phyloP scores from a whole-genome alignment of 768 basidiomycete species.

The Terana coerulea region DNA sequence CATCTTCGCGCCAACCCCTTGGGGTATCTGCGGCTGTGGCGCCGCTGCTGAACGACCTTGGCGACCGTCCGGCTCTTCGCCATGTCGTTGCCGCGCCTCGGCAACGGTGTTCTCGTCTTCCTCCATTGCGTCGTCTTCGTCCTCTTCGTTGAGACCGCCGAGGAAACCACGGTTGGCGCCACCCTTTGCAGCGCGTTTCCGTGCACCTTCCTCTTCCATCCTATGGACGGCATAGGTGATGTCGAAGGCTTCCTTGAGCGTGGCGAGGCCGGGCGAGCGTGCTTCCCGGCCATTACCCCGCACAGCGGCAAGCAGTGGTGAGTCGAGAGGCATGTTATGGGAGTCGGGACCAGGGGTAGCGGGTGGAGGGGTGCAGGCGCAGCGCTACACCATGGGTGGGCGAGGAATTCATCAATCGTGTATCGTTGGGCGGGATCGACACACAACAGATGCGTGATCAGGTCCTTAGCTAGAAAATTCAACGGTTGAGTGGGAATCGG shows the following conservation, averaged over 20 bases:
- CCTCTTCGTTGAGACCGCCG: slow-evolving; percentile 88
- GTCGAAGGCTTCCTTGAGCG: slow-evolving; percentile 97
- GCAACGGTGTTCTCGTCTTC: slow-evolving; percentile 54
- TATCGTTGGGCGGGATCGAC: slow-evolving; percentile 94
- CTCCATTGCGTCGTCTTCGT: slow-evolving; percentile 57
- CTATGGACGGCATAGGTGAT: slow-evolving; percentile 98
- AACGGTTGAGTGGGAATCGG: slow-evolving; percentile 16
- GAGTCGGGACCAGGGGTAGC: slow-evolving; percentile 58
- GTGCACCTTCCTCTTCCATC: slow-evolving; percentile 97
- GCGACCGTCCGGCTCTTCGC: slow-evolving; percentile 10
- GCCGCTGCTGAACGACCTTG: slow-evolving; percentile 29
- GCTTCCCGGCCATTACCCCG: slow-evolving; percentile 49
- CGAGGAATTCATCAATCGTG: slow-evolving; percentile 96
- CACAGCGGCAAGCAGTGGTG: slow-evolving; percentile 81
- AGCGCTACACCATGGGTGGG: slow-evolving; percentile 92
- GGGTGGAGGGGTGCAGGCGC: slow-evolving; percentile 58
- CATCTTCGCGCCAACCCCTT: slow-evolving; percentile 28
- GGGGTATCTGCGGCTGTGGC: slow-evolving; percentile 20
- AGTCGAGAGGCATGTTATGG: slow-evolving; percentile 63
- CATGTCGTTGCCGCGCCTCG: slow-evolving; percentile 34
- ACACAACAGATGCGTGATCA: slow-evolving; percentile 92
- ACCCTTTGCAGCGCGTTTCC: slow-evolving; percentile 77
- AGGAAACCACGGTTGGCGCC: slow-evolving; percentile 83
- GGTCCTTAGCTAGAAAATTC: slow-evolving; percentile 72
- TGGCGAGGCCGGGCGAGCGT: slow-evolving; percentile 88